phyloP scores from a whole-genome alignment of 805 yeast genomes.

The Ogataea haglerorum region DNA sequence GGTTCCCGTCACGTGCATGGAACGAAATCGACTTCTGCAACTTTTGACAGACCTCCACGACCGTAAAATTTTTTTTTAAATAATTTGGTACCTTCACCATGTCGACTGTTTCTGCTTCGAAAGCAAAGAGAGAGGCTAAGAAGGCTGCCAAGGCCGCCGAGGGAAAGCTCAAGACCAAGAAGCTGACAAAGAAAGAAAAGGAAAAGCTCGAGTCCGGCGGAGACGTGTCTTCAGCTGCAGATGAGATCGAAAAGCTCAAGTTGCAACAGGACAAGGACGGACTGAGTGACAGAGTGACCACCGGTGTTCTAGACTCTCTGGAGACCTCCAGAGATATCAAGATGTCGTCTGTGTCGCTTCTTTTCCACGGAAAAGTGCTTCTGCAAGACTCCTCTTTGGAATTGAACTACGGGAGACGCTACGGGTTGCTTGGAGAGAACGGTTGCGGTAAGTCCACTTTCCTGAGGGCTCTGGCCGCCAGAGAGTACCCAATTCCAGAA shows the following conservation, averaged over 20 bases:
- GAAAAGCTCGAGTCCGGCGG: slow-evolving; percentile 40
- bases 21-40: background rate
- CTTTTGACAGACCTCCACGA: slow-evolving; percentile 12
- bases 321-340: slow-evolving; percentile 92
- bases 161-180: slow-evolving; percentile 61
- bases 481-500: slow-evolving; percentile 95
- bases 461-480: slow-evolving; percentile 87
- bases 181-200: slow-evolving; percentile 56
- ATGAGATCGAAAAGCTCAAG: slow-evolving; percentile 80
- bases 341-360: slow-evolving; percentile 80
- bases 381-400: slow-evolving; percentile 90
- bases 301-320: slow-evolving; percentile 92
- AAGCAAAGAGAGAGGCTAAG: slow-evolving; percentile 98
- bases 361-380: slow-evolving; percentile 96
- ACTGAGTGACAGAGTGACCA: slow-evolving; percentile 92
- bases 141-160: slow-evolving; percentile 89
- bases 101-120: slow-evolving; percentile 76
- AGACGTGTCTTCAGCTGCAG: slow-evolving; percentile 61
- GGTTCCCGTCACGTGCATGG: background rate
- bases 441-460: slow-evolving; percentile 99
- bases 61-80: slow-evolving; percentile 16
- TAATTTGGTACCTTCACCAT: slow-evolving; percentile 18
- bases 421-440: slow-evolving; percentile 96
- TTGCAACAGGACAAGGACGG: slow-evolving; percentile 94
- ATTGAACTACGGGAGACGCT: slow-evolving; percentile 95